These are phyloP conservation scores for Chloris gayana DNA, from an alignment of 176 grass and related monocot genomes.

Conservation along the genomic window DNA sequence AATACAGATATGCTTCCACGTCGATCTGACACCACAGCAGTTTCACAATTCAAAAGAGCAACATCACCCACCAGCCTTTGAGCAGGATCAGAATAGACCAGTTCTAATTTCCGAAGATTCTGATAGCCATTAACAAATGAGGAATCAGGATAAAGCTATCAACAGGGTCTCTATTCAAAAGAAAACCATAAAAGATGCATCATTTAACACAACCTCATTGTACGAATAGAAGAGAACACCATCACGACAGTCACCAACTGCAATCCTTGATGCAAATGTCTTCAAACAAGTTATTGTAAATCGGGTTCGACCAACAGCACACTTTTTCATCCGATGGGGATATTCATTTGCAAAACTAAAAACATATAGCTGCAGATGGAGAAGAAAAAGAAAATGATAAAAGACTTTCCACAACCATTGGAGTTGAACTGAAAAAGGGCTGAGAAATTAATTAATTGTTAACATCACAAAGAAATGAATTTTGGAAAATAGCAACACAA, in stretches of 20 bases:
- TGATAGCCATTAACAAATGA: slow-evolving; percentile 39
- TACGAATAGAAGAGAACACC: slow-evolving; percentile 98
- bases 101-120: slow-evolving; percentile 79
- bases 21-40: slow-evolving; percentile 91
- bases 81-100: slow-evolving; percentile 80
- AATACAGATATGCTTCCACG: slow-evolving; percentile 91
- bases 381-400: slow-evolving; percentile 33
- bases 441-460: slow-evolving; percentile 10
- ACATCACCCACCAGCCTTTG: slow-evolving; percentile 93
- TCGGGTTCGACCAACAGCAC: slow-evolving; percentile 62
- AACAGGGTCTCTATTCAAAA: slow-evolving; percentile 10
- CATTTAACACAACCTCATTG: slow-evolving; percentile 66
- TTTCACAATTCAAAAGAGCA: slow-evolving; percentile 78
- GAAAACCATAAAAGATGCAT: slow-evolving; percentile 23
- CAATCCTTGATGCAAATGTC: slow-evolving; percentile 77
- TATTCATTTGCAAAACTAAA: slow-evolving; percentile 83
- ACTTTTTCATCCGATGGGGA: slow-evolving; percentile 74
- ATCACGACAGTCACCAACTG: slow-evolving; percentile 97
- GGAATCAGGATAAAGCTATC: slow-evolving; percentile 19
- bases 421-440: not conserved
- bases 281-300: slow-evolving; percentile 95
- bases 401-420: not conserved
- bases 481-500: slow-evolving; percentile 6
- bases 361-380: slow-evolving; percentile 69
- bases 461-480: not conserved